Evolutionary conservation across 2,329 filamentous ascomycete genomes (phyloP).

Genomic region (Cercospora zeae-maydis): DNA sequence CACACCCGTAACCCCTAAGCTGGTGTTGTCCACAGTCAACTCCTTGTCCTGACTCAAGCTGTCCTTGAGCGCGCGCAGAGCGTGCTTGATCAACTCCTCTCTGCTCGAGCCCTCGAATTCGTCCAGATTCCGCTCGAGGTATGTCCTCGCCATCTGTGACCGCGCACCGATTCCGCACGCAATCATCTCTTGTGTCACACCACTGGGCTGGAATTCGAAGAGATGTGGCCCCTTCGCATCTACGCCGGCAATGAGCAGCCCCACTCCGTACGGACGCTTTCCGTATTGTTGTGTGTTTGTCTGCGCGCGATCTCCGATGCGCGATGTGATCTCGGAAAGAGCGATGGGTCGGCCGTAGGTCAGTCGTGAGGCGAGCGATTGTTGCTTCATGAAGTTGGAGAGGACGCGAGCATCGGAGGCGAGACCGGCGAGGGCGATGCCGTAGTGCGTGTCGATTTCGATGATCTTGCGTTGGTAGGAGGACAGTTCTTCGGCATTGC

Average conservation of each 20-base stretch:
- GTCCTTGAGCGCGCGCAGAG: slow-evolving; percentile 87
- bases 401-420: slow-evolving; percentile 97
- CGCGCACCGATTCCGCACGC: slow-evolving; percentile 94
- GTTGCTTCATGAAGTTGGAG: slow-evolving; percentile 99
- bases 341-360: slow-evolving; percentile 94
- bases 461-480: slow-evolving; percentile 99
- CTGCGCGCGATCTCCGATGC: slow-evolving; percentile 95
- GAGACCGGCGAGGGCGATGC: slow-evolving; percentile 91
- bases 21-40: slow-evolving; percentile 94
- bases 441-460: slow-evolving; percentile 90
- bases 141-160: slow-evolving; percentile 96
- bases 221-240: slow-evolving; percentile 92
- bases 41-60: slow-evolving; percentile 96
- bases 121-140: slow-evolving; percentile 88
- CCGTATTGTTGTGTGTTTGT: slow-evolving; percentile 97
- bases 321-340: slow-evolving; percentile 79
- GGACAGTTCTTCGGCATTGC: slow-evolving; percentile 97
- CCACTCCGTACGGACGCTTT: slow-evolving; percentile 92
- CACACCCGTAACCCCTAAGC: slow-evolving; percentile 80
- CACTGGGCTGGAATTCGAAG: slow-evolving; percentile 96
- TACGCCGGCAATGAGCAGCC: slow-evolving; percentile 85
- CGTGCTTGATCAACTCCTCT: slow-evolving; percentile 88
- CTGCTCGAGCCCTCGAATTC: slow-evolving; percentile 70
- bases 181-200: slow-evolving; percentile 94
- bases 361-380: slow-evolving; percentile 90